A percentile compares a stretch with the other conserved stretches of the same genome.
phyloP scores from a whole-genome alignment of 2,329 filamentous ascomycete genomes.

The Trichoderma asperellum region DNA sequence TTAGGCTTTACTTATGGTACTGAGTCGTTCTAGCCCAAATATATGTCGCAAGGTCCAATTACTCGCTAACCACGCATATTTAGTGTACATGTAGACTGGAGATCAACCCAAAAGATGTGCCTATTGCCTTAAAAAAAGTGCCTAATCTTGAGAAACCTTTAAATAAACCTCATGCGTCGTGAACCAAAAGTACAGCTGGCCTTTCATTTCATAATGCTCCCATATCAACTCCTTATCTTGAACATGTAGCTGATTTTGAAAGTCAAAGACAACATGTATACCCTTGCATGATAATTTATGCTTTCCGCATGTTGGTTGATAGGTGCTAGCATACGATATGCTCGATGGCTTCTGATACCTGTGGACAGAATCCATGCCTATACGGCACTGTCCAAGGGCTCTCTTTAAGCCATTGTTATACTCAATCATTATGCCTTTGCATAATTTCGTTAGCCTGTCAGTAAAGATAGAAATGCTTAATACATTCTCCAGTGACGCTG shows the following conservation, averaged over 20 bases:
- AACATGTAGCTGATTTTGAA: not conserved
- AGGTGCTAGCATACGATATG: not conserved
- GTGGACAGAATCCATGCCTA: conserved; percentile 2
- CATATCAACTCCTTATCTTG: not conserved
- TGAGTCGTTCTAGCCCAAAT: no score
- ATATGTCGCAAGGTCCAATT: no score
- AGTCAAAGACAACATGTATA: not conserved
- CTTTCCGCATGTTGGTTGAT: not conserved
- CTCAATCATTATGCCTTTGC: not conserved
- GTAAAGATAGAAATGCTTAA: not conserved
- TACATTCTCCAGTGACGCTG: not conserved
- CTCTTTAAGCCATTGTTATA: not conserved
- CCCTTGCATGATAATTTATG: not conserved
- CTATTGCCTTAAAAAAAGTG: not conserved
- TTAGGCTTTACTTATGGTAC: no score
- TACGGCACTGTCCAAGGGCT: not conserved
- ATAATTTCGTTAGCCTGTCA: not conserved
- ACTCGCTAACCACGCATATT: not conserved
- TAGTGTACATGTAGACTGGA: not conserved
- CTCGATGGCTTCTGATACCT: not conserved
- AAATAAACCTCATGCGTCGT: not conserved
- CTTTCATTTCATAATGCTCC: not conserved
- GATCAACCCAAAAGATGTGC: not conserved
- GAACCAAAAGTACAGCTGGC: not conserved
- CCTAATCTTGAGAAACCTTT: not conserved